These are phyloP conservation scores for Tirmania nivea DNA, from an alignment of 495 filamentous ascomycete genomes.

Conservation along the genomic window DNA sequence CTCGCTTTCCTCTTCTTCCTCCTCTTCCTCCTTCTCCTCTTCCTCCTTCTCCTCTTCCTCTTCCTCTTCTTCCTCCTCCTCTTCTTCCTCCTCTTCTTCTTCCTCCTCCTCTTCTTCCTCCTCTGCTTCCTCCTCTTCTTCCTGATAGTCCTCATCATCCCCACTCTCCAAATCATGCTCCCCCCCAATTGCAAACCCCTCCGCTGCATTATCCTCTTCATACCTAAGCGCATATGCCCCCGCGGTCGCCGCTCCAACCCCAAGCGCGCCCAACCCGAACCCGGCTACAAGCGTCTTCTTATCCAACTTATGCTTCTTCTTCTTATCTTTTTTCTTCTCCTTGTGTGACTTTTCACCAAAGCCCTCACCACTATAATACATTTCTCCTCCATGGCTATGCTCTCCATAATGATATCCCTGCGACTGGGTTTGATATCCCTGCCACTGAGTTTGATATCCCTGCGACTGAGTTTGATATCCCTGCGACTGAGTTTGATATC, in stretches of 20 bases:
- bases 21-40: not conserved
- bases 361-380: not conserved
- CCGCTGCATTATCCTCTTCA: not conserved
- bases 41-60: not conserved
- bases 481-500: not conserved
- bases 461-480: conserved; percentile 2
- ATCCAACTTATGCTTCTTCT: too few species aligned
- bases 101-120: not conserved
- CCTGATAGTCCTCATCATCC: not conserved
- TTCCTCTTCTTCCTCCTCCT: too few species aligned
- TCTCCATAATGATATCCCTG: conserved; percentile 3
- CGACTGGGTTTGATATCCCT: too few species aligned
- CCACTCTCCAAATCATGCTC: not conserved
- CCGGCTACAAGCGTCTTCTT: too few species aligned
- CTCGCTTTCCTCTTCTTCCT: conserved; percentile 5
- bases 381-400: conserved; percentile 1
- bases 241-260: not conserved
- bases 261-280: too few species aligned
- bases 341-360: too few species aligned
- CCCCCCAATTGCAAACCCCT: not conserved
- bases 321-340: too few species aligned
- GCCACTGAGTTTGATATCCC: conserved; percentile 1
- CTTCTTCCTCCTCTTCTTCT: not conserved
- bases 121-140: not conserved
- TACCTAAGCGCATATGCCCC: not conserved